Conservation (phyloP, 1,284 basidiomycete genomes). For the Rhodotorula sp. region DNA sequence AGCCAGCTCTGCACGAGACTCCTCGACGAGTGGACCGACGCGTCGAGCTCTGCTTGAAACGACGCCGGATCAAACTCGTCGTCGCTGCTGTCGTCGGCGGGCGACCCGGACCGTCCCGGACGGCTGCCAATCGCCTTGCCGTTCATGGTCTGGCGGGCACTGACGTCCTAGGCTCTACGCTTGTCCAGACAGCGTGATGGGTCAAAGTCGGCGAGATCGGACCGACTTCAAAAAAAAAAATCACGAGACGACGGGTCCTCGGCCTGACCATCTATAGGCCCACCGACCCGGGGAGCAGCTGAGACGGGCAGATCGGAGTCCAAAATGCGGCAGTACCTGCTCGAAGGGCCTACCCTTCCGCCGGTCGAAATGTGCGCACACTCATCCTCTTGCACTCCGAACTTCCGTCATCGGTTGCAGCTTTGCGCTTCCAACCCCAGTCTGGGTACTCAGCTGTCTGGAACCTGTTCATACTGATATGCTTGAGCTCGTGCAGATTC, state of each 20-base stretch:
- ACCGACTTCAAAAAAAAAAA: too few species aligned
- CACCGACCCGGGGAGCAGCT: background rate
- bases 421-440: background rate
- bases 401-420: background rate
- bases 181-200: too few species aligned
- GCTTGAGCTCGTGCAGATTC: slow-evolving; percentile 6
- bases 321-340: slow-evolving; percentile 4
- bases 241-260: background rate
- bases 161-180: too few species aligned
- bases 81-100: background rate
- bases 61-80: slow-evolving; percentile 18
- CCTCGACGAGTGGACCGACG: slow-evolving; percentile 6
- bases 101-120: background rate
- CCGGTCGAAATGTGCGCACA: slow-evolving; percentile 9
- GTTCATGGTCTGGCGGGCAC: too few species aligned
- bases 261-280: background rate
- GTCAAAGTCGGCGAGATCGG: too few species aligned
- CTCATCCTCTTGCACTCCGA: background rate
- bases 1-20: slow-evolving; percentile 18
- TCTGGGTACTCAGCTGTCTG: background rate
- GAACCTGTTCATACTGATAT: background rate
- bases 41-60: slow-evolving; percentile 28
- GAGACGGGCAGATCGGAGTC: too few species aligned
- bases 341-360: slow-evolving; percentile 22
- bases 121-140: background rate